Conservation (phyloP, 2,329 filamentous ascomycete species). For the Tolypocladium endophyticum region DNA sequence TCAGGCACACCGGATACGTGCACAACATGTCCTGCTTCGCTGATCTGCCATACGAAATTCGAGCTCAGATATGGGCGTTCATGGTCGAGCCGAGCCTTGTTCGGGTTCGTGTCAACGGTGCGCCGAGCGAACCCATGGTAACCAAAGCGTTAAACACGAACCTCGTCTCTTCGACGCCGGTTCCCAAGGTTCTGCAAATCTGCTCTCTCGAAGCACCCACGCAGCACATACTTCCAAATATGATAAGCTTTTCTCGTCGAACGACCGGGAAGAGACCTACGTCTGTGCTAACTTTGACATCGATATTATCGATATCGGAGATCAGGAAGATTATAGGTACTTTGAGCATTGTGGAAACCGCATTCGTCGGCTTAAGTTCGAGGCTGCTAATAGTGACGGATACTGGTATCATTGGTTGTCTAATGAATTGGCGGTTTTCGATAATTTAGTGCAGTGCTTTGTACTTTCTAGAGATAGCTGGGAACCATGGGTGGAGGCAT, state of each 20-base stretch:
- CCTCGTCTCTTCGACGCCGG: neutral
- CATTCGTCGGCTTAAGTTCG: neutral
- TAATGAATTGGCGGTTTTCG: neutral
- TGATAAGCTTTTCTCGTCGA: neutral
- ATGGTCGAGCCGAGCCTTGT: neutral
- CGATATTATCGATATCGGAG: neutral
- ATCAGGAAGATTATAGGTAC: neutral
- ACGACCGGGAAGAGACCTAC: neutral
- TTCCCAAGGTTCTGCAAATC: neutral
- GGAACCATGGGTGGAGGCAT: neutral
- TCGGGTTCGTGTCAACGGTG: neutral
- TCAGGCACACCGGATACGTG: neutral
- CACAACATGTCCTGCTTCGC: neutral
- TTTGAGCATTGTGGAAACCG: neutral
- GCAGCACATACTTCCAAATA: neutral
- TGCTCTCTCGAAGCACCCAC: neutral
- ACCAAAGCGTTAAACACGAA: neutral
- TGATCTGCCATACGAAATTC: neutral
- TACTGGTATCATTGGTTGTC: neutral
- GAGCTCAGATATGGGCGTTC: neutral
- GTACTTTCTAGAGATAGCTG: neutral
- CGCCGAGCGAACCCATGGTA: neutral
- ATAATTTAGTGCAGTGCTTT: neutral
- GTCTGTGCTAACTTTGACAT: neutral
- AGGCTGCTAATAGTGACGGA: neutral